A percentile compares a stretch with the other conserved stretches of the same genome.
Conservation (phyloP, 202 grass and related monocot species). For the Cymbopogon flexuosus region DNA sequence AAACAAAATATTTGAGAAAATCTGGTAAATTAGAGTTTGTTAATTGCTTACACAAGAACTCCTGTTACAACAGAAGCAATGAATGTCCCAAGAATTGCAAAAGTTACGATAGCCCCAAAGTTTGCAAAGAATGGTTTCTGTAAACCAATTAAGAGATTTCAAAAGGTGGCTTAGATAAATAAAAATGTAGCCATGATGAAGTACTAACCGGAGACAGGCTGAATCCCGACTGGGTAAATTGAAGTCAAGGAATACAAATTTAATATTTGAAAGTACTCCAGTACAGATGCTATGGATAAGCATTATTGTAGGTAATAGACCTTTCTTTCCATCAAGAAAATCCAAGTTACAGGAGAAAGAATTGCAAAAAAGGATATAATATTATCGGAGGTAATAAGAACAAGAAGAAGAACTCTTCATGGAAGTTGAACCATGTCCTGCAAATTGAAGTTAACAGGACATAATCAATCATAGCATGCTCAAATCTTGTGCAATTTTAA, state of each 20-base stretch:
- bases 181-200: slow-evolving; percentile 9
- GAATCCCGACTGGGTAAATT: slow-evolving; percentile 93
- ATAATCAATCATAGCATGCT: slow-evolving; percentile 8
- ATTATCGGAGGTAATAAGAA: slow-evolving; percentile 98
- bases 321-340: neutral
- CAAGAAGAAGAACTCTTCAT: slow-evolving; percentile 99
- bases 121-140: slow-evolving; percentile 99
- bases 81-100: slow-evolving; percentile 92
- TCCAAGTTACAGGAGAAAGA: neutral
- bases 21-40: neutral
- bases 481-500: slow-evolving; percentile 9
- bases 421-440: slow-evolving; percentile 99
- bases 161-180: slow-evolving; percentile 18
- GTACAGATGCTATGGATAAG: slow-evolving; percentile 13
- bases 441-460: slow-evolving; percentile 17
- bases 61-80: slow-evolving; percentile 90
- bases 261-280: slow-evolving; percentile 5
- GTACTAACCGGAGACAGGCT: slow-evolving; percentile 93
- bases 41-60: slow-evolving; percentile 93
- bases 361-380: slow-evolving; percentile 87
- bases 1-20: slow-evolving; percentile 18
- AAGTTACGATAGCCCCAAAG: slow-evolving; percentile 96
- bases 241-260: slow-evolving; percentile 62
- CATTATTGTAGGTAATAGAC: slow-evolving; percentile 14
- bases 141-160: slow-evolving; percentile 8